Evolutionary conservation across 805 yeast species (phyloP), one percentile per base, ranked within the genome.

Genomic region (Lachancea lanzarotensis): DNA sequence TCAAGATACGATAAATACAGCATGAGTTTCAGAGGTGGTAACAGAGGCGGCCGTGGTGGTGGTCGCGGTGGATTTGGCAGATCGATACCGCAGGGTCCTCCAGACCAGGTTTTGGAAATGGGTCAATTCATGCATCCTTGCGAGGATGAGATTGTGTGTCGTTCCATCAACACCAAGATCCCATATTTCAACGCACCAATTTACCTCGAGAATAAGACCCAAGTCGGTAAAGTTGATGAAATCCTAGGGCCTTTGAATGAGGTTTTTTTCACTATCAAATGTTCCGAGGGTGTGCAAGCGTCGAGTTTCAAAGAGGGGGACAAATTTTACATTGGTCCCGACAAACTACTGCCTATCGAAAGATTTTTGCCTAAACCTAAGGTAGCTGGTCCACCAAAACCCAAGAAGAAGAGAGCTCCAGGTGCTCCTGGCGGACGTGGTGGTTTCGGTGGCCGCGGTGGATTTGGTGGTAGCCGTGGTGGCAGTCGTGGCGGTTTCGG

Each of bases 161-260:
- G 90, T 62, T 89, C 97, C 40, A 85, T 86, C 60, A 93, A 93
- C 67, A 81, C 88, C 46, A 91, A 91, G 73, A 75, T 93, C 56
- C 98, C 99, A 60, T 93, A 91, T 68, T 93, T 93, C 78, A 93
- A 93, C 71, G 99, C 99, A 22, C 98, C 98, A 65, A 90, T 93
- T 59, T 93, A 84, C 67, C 76, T 93, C 56, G 98, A 93, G 67
- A 91, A 93, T 76, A 93, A 93, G 70, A 84, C 95, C 20, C 93
- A 84, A 63, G 82, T 93, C 39, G 99, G 99, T 59, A 93, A 93
- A 68, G 95, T 93, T 47, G 99, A 93, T 66, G 99, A 93, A 74
- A 93, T 93, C 52, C 76, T 93, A 55, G 99, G 99, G 42, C 98
- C 98, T 39, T 71, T 93, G 65, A 93, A 93, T 65, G 98, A 93